A percentile compares a stretch with the other conserved stretches of the same genome.
Evolutionary conservation across 2,329 filamentous ascomycete genomes (phyloP).

Genomic region (Lachnellula occidentalis): DNA sequence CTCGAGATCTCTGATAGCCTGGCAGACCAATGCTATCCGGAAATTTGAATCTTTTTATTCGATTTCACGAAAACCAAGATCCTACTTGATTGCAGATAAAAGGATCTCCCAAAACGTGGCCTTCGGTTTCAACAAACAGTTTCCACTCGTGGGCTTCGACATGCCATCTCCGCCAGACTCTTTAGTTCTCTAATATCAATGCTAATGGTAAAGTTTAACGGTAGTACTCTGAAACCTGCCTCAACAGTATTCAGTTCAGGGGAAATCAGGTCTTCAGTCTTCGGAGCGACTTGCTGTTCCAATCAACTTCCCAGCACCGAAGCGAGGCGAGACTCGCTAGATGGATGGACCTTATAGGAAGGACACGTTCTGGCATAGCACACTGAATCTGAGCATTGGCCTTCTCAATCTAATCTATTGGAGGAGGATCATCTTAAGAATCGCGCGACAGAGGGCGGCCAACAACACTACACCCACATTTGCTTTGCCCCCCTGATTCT

Average conservation of each 20-base stretch:
- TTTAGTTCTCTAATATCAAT: background rate
- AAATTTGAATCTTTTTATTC: too few species aligned
- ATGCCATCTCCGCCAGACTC: background rate
- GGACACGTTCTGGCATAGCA: background rate
- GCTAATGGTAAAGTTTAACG: background rate
- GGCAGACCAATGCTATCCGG: too few species aligned
- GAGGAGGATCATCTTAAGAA: background rate
- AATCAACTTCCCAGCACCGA: background rate
- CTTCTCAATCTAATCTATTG: background rate
- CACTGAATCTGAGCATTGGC: background rate
- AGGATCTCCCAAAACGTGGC: background rate
- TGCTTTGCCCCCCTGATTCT: too few species aligned
- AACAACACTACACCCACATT: background rate
- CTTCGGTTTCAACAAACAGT: background rate
- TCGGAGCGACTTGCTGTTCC: background rate
- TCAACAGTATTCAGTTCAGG: too few species aligned
- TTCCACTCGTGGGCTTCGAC: background rate
- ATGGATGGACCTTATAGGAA: background rate
- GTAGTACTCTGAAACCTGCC: too few species aligned
- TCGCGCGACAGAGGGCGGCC: background rate
- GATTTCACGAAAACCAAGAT: background rate
- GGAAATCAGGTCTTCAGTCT: background rate
- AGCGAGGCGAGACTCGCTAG: background rate
- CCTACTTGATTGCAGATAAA: background rate
- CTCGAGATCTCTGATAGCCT: too few species aligned